Base-by-base conservation (phyloP, 768 basidiomycete species). In the Naganishia kalamii region DNA sequence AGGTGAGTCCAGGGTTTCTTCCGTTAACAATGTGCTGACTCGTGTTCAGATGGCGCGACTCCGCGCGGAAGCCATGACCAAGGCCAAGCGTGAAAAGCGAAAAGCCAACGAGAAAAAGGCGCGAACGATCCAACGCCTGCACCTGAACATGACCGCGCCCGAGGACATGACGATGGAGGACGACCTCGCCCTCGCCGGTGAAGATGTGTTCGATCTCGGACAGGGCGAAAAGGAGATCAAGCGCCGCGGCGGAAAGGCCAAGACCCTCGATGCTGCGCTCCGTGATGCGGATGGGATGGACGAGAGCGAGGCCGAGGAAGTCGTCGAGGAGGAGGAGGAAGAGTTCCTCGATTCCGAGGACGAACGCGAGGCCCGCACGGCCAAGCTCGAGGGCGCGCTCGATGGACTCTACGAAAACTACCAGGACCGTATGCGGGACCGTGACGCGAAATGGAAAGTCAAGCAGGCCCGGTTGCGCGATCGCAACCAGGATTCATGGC, bases 71-170 rank as follows among this genome's bases (percentile, higher is more conserved):
- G 87, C 84, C 32, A 81, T 83, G 43, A 68, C 46, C 84, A 87
- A 30, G 85, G 86, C 50, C 76, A 83, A 91, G 76, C 87, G 89
- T 8, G 88, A 90, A 70, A 84, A 89, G 60, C 85, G 92, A 61
- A 84, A 86, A 37, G 85, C 87, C 1, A 97, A 97, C 78, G 96
- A 98, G 80, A 81, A 89, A 73, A 90, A 89, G 79, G 82, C 84
- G 30, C 85, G 88, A 69, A 89, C 91, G 0, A 87, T 98, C 43
- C 90, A 91, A 74, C 88, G 93, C 60, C 88, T 98, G 85, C 96
- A 98, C 75, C 83, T 98, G 49, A 88, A 90, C 74, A 99, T 99
- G 96, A 90, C 89, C 13, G 91, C 92, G 21, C 96, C 96, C n/a
- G 81, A 93, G 70, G 96, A 97, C 71, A 92, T 98, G 69, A 93